phyloP scores from a whole-genome alignment of 257 asterid genomes.

The Ilex aquifolium region DNA sequence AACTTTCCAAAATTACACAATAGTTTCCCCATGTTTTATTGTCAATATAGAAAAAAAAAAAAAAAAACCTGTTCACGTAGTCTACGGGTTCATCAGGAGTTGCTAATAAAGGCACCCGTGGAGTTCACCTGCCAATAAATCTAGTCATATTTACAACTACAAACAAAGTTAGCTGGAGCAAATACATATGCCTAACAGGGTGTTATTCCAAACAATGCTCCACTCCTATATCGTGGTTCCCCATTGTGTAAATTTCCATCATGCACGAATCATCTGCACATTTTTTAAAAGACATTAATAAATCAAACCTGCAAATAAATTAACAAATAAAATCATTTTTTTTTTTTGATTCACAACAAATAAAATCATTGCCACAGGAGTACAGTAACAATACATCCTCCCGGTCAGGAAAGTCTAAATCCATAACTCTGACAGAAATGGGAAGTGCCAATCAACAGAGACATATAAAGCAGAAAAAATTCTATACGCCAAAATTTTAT shows the following conservation, averaged over 20 bases:
- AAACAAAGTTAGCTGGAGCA: conserved; percentile 6
- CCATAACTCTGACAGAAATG: no score
- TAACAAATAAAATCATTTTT: no score
- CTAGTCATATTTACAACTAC: conserved; percentile 22
- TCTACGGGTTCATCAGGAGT: not conserved
- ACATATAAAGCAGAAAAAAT: no score
- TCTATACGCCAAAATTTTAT: no score
- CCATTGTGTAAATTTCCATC: conserved; percentile 18
- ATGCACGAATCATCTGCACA: conserved; percentile 56
- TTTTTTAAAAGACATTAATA: conserved; percentile 13
- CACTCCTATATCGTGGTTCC: not conserved
- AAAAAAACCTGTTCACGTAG: not conserved
- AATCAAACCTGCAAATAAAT: no score
- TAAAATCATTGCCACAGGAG: no score
- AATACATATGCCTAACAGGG: conserved; percentile 11
- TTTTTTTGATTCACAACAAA: no score
- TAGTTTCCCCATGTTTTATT: not conserved
- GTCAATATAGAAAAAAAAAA: not conserved
- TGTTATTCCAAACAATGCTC: conserved; percentile 5
- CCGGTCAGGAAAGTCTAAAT: no score
- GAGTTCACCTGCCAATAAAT: conserved; percentile 7
- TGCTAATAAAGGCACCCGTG: conserved; percentile 6
- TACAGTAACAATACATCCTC: no score
- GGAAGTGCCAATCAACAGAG: no score
- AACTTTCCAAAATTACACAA: not conserved